phyloP scores from a whole-genome alignment of 169 alveolate genomes.

The Plasmodium ovale region DNA sequence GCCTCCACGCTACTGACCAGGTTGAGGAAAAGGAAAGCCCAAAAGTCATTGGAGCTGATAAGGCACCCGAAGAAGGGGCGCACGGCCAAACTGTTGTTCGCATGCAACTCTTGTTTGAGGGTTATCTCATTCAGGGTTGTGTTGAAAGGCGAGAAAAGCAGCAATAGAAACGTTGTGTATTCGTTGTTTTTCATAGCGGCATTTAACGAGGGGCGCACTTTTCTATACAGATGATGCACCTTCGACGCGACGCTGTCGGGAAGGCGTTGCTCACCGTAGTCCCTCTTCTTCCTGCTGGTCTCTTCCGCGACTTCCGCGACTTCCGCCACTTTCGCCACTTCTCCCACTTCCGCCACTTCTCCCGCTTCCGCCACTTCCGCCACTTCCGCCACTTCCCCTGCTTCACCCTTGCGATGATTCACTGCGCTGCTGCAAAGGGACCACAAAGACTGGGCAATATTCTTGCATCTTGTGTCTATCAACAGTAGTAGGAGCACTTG shows the following conservation, averaged over 20 bases:
- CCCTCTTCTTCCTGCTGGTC: background rate
- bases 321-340: background rate
- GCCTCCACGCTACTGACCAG: background rate
- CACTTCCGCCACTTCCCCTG: background rate
- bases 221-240: background rate
- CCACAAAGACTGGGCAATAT: too few relatives aligned
- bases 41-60: background rate
- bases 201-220: background rate
- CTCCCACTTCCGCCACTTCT: background rate
- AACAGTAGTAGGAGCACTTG: background rate
- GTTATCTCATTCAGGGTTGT: constrained; percentile 15
- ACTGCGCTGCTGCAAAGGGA: too few relatives aligned
- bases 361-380: background rate
- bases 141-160: constrained; percentile 44
- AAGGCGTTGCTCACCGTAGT: background rate
- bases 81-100: background rate
- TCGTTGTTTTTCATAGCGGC: background rate
- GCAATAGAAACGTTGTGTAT: background rate
- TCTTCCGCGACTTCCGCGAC: background rate
- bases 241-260: background rate
- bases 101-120: background rate
- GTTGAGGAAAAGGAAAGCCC: constrained; percentile 47
- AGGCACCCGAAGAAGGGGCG: constrained; percentile 3
- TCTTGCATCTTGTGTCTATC: background rate
- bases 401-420: too few relatives aligned